phyloP scores from a whole-genome alignment of 306 rosid species.

The Amphicarpaea edgeworthii region DNA sequence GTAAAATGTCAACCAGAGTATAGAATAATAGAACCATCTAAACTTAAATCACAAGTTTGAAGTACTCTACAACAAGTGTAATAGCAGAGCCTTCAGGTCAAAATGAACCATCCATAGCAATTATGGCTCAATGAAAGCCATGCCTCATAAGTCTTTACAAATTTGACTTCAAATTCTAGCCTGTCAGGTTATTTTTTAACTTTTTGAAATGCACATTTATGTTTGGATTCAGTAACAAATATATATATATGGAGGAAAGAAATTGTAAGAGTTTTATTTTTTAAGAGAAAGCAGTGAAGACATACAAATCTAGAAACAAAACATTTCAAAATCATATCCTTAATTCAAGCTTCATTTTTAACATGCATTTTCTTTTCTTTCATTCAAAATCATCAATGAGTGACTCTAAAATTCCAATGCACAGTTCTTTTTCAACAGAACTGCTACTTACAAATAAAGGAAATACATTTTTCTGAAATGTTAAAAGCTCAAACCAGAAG shows the following conservation, averaged over 20 bases:
- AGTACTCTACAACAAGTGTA: not conserved
- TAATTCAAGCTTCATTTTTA: not conserved
- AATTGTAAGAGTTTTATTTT: not conserved
- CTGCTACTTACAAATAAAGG: not conserved
- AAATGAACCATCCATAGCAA: not conserved
- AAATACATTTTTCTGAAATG: too few relatives aligned
- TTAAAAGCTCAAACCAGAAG: too few relatives aligned
- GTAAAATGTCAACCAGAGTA: constrained; percentile 9
- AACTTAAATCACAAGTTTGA: constrained; percentile 27
- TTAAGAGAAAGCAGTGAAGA: not conserved
- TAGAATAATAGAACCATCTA: constrained; percentile 9
- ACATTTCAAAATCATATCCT: not conserved
- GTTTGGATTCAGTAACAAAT: not conserved
- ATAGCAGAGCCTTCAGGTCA: not conserved
- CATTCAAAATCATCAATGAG: not conserved
- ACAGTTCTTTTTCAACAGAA: not conserved
- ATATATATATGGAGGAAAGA: not conserved
- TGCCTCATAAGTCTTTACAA: constrained; percentile 1
- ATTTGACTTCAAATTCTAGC: constrained; percentile 8
- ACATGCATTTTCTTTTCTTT: not conserved
- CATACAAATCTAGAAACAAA: not conserved
- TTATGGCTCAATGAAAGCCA: constrained; percentile 2
- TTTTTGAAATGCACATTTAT: constrained; percentile 1
- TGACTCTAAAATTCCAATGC: not conserved
- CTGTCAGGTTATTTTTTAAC: not conserved